Base-by-base conservation (phyloP, 441 rosid genomes). In the Kokia cookei region DNA sequence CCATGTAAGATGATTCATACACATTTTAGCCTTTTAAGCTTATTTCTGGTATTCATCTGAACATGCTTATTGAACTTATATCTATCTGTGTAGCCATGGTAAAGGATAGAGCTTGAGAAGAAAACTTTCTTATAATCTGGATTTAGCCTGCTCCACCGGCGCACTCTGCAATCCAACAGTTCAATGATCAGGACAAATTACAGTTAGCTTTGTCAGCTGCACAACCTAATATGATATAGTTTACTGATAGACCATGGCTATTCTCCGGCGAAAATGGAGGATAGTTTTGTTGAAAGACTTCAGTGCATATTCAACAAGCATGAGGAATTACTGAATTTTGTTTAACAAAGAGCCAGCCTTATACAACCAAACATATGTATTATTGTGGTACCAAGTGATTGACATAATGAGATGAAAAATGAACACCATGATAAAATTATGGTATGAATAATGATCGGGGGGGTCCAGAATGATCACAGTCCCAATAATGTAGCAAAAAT, bases 101-200 rank as follows among this genome's bases (percentile, higher is more conserved):
- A 47, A 72, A 17, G 47, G 53, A 35, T 10, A 27, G 40, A 13
- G 32, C 26, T 55, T 1, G 2, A 19, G 29, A 27, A 55, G 15
- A 27, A 72, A 29, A 7, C 35, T 4, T 62, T 62, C 85, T 82
- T 78, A 93, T 81, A 91, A 37, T 75, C 91, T 87, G 1, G 98
- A 85, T 62, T 83, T 86, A 5, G 82, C 83, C 76, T 84, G 89
- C 43, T 85, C 89, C 77, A 85, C 80, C 0, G 88, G 89, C 75
- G 90, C 80, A 75, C 95, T 85, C 97, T 93, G 96, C 80, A 79
- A 72, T 32, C 74, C 15, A 76, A 50, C 54, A 55, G 32, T 27
- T n/a, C 32, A 65, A 47, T 71, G 3, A 73, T 37, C 67, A 74
- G 75, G 55, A 54, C 51, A 47, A 65, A 40, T 35, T 5, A 45